These are phyloP conservation scores for Lipomyces chichibuensis DNA, from an alignment of 805 yeast genomes.

Conservation along the genomic window DNA sequence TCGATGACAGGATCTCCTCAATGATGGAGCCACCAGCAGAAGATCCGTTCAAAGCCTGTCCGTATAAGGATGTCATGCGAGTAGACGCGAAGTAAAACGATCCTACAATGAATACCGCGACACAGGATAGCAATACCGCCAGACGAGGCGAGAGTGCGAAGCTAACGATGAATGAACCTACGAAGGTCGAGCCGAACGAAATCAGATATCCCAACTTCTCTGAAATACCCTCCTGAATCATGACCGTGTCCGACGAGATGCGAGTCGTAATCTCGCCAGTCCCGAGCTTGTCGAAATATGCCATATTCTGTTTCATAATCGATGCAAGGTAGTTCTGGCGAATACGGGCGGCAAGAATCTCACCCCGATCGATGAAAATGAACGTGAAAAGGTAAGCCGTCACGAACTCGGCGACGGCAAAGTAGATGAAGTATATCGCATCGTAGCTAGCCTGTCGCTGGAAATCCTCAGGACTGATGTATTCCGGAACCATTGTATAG, in stretches of 20 bases:
- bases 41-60: slow-evolving; percentile 26
- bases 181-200: slow-evolving; percentile 47
- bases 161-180: slow-evolving; percentile 46
- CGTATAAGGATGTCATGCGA: slow-evolving; percentile 31
- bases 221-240: slow-evolving; percentile 50
- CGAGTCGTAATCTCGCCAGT: slow-evolving; percentile 51
- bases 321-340: slow-evolving; percentile 46
- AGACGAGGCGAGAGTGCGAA: slow-evolving; percentile 47
- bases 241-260: slow-evolving; percentile 48
- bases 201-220: slow-evolving; percentile 48
- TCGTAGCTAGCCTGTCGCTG: slow-evolving; percentile 44
- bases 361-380: slow-evolving; percentile 48
- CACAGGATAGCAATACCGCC: slow-evolving; percentile 37
- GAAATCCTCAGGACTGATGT: slow-evolving; percentile 38
- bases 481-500: slow-evolving; percentile 31
- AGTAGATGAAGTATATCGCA: slow-evolving; percentile 48
- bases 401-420: slow-evolving; percentile 45
- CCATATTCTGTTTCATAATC: slow-evolving; percentile 48
- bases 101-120: slow-evolving; percentile 41
- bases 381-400: slow-evolving; percentile 43
- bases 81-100: slow-evolving; percentile 42
- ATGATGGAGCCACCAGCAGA: slow-evolving; percentile 44
- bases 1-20: slow-evolving; percentile 48
- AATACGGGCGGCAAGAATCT: slow-evolving; percentile 47
- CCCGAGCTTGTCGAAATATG: slow-evolving; percentile 50